Conservation (phyloP, 208 protist genomes). For the Acanthamoeba quina region DNA sequence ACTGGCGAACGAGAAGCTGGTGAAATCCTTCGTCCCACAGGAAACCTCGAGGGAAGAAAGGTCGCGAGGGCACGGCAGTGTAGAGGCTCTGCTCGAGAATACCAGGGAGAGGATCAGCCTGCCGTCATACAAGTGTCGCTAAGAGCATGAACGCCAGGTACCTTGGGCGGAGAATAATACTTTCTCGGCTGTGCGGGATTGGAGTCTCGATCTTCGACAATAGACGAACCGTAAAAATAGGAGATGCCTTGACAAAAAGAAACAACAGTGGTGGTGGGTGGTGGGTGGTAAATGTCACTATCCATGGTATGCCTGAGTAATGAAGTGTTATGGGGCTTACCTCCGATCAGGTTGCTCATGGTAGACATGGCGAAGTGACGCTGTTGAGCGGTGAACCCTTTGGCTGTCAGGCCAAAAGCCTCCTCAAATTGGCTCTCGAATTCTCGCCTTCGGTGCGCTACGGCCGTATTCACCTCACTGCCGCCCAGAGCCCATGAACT, state of each 20-base stretch:
- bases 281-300: background rate
- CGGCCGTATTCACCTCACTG: background rate
- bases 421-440: slow-evolving; percentile 45
- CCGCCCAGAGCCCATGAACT: background rate
- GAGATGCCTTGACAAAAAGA: background rate
- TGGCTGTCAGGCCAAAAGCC: slow-evolving; percentile 6
- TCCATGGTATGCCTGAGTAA: background rate
- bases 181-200: background rate
- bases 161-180: slow-evolving; percentile 3
- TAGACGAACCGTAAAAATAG: slow-evolving; percentile 35
- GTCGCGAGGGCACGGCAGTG: slow-evolving; percentile 87
- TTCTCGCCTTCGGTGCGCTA: background rate
- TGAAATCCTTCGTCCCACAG: slow-evolving; percentile 96
- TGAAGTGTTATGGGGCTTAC: background rate
- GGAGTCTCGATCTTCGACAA: background rate
- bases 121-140: background rate
- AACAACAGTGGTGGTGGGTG: background rate
- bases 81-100: slow-evolving; percentile 1
- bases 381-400: background rate
- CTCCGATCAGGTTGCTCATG: slow-evolving; percentile 69
- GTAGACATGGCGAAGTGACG: slow-evolving; percentile 68
- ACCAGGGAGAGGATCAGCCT: background rate
- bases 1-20: slow-evolving; percentile 88
- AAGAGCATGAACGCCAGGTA: background rate
- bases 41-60: slow-evolving; percentile 93